Base-by-base conservation (phyloP, 805 yeast species). In the Metschnikowia shivogae region DNA sequence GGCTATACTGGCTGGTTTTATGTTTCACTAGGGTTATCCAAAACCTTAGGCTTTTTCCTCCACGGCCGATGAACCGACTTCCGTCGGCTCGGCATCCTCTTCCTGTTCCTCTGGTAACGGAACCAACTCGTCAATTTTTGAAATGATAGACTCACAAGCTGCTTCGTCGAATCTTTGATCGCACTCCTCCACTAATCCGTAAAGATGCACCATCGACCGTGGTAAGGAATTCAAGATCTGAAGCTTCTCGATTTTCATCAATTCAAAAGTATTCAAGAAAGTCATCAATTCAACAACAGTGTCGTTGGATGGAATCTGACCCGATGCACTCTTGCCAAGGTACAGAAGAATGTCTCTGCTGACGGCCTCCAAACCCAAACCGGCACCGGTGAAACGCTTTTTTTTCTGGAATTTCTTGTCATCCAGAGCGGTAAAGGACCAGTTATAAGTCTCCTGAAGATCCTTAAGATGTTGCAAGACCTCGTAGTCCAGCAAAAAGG, bases 131-230 rank as follows among this genome's bases (percentile, higher is more conserved):
- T 65, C 57, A 14, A 88, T 72, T 41, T 81, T 73, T 5, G 67
- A 76, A 27, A 92, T 51, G 2, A 92, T 76, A 3, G 70, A 67
- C 37, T 80, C 77, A 39, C 86, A 73, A 48, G 82, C 74, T 1
- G 78, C 84, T 47, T 86, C 87, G n/a, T 69, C 66, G 56, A 89
- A 84, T 55, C 99, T 73, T 49, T 80, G 81, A 54, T 92, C 99
- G 63, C 96, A 92, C 60, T 93, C 98, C 60, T 92, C 99, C 1
- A 92, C 81, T 26, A 92, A 68, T 0, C 93, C 75, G 60, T 81
- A 89, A 42, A 92, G 70, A 31, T 80, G 83, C 10, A 90, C 97
- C 72, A 88, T 68, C 5, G 88, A 79, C 37, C 83, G 71, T 1
- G 99, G 99, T 26, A 88, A 73, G 6, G 82, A 72, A 61, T 92